Evolutionary conservation across 2,329 filamentous ascomycete genomes (phyloP).

Genomic region (Akanthomyces uredinophilus): DNA sequence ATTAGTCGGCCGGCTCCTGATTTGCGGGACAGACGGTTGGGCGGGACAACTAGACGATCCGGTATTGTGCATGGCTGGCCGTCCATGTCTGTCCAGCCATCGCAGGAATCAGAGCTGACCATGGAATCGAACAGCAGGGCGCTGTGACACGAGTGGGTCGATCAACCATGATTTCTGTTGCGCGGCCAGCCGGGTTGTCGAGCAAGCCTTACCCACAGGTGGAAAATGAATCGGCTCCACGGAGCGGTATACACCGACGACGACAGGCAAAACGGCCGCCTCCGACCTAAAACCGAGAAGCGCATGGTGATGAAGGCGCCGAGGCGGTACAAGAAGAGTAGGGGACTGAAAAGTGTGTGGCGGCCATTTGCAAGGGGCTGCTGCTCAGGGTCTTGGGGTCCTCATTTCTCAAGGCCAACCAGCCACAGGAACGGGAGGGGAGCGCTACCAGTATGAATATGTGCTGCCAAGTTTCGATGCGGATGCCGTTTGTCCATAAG

Average conservation of each 20-base stretch:
- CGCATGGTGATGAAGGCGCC: not conserved
- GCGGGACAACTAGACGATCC: conserved; percentile 8
- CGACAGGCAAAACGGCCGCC: conserved; percentile 4
- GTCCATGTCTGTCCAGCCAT: not conserved
- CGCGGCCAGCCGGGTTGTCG: not conserved
- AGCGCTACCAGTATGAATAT: not conserved
- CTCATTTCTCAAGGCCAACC: not conserved
- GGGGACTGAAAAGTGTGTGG: not conserved
- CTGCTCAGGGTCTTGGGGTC: not conserved
- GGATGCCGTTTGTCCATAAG: not conserved
- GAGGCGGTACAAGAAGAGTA: not conserved
- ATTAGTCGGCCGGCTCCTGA: not conserved
- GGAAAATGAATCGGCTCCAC: not conserved
- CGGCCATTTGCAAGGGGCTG: not conserved
- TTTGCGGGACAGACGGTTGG: not conserved
- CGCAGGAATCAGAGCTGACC: not conserved
- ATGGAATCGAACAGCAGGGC: not conserved
- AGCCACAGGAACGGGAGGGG: not conserved
- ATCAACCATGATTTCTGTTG: not conserved
- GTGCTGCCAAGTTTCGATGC: not conserved
- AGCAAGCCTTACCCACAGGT: not conserved
- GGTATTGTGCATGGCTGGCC: not conserved
- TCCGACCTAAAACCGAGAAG: conserved; percentile 9
- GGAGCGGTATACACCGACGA: conserved; percentile 7
- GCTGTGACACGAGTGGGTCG: not conserved